phyloP scores from a whole-genome alignment of 1,284 basidiomycete genomes.

The Cutaneotrichosporon arboriforme region DNA sequence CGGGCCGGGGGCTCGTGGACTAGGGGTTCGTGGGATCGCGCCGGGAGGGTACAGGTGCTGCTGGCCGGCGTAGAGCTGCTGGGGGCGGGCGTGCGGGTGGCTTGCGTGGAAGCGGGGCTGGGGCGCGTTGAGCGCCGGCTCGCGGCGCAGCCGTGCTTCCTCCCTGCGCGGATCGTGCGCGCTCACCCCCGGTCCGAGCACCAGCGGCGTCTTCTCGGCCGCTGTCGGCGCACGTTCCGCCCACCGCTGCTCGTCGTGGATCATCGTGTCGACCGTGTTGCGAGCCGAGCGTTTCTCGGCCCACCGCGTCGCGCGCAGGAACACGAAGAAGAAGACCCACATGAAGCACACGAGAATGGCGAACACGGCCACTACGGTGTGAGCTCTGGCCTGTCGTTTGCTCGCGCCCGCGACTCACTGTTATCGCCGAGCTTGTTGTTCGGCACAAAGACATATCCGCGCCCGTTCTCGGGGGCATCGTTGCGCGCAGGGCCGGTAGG shows the following conservation, averaged over 20 bases:
- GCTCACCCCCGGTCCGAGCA: too few species aligned
- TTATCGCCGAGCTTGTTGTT: slow-evolving; percentile 23
- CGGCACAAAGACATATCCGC: slow-evolving; percentile 27
- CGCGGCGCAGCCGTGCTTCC: background rate
- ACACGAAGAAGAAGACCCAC: slow-evolving; percentile 11
- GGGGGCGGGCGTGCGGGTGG: background rate
- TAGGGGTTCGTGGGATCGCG: background rate
- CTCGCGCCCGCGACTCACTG: slow-evolving; percentile 19
- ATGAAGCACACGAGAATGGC: slow-evolving; percentile 11
- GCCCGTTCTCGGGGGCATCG: background rate
- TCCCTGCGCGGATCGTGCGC: too few species aligned
- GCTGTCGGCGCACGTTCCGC: background rate
- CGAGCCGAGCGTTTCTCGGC: background rate
- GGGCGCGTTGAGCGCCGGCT: background rate
- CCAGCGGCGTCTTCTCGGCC: background rate
- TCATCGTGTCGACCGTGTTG: slow-evolving; percentile 4
- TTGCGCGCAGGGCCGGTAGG: slow-evolving; percentile 11
- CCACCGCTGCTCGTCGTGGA: slow-evolving; percentile 1
- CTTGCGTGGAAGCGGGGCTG: background rate
- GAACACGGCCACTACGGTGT: slow-evolving; percentile 23
- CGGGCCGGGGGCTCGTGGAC: background rate
- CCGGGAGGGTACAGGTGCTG: background rate
- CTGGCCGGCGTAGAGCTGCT: background rate
- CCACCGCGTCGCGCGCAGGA: background rate
- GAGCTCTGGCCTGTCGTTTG: background rate